These are phyloP conservation scores for Neofusicoccum cordaticola DNA, from an alignment of 2,329 filamentous ascomycete species.

Conservation along the genomic window DNA sequence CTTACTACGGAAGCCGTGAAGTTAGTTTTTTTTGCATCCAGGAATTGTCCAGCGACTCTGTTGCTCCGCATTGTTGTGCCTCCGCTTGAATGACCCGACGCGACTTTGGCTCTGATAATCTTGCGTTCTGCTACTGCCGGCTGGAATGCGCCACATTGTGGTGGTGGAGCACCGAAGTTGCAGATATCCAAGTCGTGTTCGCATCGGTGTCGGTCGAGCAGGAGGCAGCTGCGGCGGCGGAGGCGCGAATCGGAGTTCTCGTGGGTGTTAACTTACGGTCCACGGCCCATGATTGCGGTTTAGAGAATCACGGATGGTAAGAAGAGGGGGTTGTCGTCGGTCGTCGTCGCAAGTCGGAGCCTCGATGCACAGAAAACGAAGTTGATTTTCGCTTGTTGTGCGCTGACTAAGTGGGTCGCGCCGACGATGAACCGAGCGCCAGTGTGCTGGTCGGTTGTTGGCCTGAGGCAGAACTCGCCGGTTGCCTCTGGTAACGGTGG, in stretches of 20 bases:
- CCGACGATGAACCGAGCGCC: constrained; percentile 8
- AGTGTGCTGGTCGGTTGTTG: no score
- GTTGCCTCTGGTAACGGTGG: constrained; percentile 11
- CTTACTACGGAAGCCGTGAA: constrained; percentile 59
- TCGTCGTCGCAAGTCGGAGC: constrained; percentile 27
- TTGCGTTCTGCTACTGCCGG: background rate
- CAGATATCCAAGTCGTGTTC: background rate
- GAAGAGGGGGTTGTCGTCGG: constrained; percentile 28
- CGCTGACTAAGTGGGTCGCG: constrained; percentile 11
- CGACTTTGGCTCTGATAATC: background rate
- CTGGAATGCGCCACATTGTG: background rate
- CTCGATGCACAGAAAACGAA: constrained; percentile 9
- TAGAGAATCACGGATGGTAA: constrained; percentile 36
- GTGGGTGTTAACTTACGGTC: constrained; percentile 52
- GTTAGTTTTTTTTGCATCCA: background rate
- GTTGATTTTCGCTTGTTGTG: constrained; percentile 19
- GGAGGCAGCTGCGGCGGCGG: background rate
- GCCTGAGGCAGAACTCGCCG: constrained; percentile 1
- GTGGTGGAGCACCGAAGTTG: background rate
- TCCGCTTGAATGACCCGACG: background rate
- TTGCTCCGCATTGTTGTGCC: background rate
- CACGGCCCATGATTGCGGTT: constrained; percentile 61
- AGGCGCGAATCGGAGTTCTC: background rate
- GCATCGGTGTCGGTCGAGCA: background rate
- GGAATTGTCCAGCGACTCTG: background rate